These are phyloP conservation scores for Cryphonectria radicalis DNA, from an alignment of 2,329 filamentous ascomycete species.

Conservation along the genomic window DNA sequence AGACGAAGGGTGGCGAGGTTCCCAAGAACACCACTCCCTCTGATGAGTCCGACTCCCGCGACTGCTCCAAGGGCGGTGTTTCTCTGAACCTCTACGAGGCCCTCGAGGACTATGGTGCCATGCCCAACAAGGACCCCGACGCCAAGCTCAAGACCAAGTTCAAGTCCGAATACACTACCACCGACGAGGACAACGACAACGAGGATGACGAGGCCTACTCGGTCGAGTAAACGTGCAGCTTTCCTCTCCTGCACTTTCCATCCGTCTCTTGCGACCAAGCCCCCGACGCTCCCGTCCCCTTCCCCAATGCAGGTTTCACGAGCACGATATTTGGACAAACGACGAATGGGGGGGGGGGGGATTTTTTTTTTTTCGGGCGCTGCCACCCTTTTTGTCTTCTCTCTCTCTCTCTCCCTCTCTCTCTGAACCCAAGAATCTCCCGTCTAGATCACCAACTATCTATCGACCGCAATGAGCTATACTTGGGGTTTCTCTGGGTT, in stretches of 20 bases:
- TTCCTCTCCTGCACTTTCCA: not conserved
- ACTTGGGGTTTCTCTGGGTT: not conserved
- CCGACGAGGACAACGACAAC: not conserved
- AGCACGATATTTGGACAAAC: not conserved
- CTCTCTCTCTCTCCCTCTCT: not conserved
- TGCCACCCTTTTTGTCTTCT: not conserved
- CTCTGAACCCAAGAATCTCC: not conserved
- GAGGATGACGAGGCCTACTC: not conserved
- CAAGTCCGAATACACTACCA: not conserved
- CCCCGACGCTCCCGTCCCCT: not conserved
- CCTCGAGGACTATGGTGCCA: constrained; percentile 1
- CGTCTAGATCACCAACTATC: not conserved
- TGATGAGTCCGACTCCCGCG: not conserved
- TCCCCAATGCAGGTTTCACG: not conserved
- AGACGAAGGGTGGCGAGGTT: not conserved
- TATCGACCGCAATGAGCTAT: not conserved
- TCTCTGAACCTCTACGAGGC: not conserved
- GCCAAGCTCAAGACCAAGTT: not conserved
- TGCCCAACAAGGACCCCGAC: not conserved
- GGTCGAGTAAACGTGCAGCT: not conserved
- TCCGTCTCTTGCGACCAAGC: not conserved
- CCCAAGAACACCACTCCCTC: not conserved
- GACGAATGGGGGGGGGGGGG: not conserved
- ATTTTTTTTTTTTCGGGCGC: no score
- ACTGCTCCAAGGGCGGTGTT: constrained; percentile 9